Conservation (phyloP, 768 basidiomycete genomes). For the Russula brevipes region DNA sequence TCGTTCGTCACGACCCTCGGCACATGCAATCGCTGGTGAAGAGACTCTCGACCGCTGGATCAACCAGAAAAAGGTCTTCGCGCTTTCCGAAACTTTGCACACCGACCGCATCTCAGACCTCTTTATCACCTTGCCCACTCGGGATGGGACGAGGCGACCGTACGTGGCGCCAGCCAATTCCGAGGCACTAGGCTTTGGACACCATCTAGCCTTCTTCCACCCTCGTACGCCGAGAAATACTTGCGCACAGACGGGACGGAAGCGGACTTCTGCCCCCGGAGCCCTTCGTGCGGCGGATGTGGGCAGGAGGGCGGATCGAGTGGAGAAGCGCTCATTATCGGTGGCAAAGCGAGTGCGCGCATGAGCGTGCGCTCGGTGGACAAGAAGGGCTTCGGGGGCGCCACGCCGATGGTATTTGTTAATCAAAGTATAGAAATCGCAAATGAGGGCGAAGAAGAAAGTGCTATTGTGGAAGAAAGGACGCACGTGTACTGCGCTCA, state of each 20-base stretch:
- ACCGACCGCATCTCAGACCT: slow-evolving; percentile 58
- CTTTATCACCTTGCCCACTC: slow-evolving; percentile 66
- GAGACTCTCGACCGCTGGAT: slow-evolving; percentile 52
- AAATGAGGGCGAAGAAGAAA: slow-evolving; percentile 38
- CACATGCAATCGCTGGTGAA: slow-evolving; percentile 10
- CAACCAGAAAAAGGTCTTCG: slow-evolving; percentile 41
- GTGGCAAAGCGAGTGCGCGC: slow-evolving; percentile 45
- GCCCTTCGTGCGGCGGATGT: slow-evolving; percentile 76
- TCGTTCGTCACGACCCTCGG: slow-evolving; percentile 16
- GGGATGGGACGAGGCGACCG: slow-evolving; percentile 47
- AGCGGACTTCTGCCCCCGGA: slow-evolving; percentile 64
- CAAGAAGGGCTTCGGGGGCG: slow-evolving; percentile 59
- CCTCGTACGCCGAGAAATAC: slow-evolving; percentile 51
- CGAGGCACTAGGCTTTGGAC: slow-evolving; percentile 50
- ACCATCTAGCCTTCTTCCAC: slow-evolving; percentile 74
- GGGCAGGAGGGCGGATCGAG: slow-evolving; percentile 65
- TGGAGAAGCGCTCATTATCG: slow-evolving; percentile 58
- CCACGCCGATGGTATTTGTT: slow-evolving; percentile 69
- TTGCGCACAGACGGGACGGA: slow-evolving; percentile 71
- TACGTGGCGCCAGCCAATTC: slow-evolving; percentile 40
- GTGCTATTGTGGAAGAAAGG: slow-evolving; percentile 57
- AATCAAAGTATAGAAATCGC: slow-evolving; percentile 55
- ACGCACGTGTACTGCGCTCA: slow-evolving; percentile 58
- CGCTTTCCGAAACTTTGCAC: slow-evolving; percentile 46
- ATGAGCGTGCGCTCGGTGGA: slow-evolving; percentile 47